These are phyloP conservation scores for Macadamia tetraphylla DNA, from an alignment of 164 flowering plant genomes.

Conservation along the genomic window DNA sequence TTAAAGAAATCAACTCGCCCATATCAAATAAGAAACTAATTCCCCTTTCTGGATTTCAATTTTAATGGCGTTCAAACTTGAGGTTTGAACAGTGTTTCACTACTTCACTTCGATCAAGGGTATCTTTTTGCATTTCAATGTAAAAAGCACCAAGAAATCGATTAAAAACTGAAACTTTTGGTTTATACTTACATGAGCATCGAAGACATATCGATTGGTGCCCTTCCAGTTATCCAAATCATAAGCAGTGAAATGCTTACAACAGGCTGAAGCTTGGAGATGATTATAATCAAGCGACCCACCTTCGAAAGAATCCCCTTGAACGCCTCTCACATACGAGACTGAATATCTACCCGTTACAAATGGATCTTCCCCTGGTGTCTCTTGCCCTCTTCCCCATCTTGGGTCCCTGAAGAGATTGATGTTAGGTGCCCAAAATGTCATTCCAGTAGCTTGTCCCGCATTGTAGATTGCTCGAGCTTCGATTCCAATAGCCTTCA, in stretches of 20 bases:
- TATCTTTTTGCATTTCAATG: too few species aligned
- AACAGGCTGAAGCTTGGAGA: slow-evolving; percentile 88
- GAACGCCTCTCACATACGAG: slow-evolving; percentile 77
- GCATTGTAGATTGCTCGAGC: slow-evolving; percentile 81
- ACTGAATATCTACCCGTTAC: slow-evolving; percentile 55
- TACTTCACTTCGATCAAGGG: too few species aligned
- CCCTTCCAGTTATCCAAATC: slow-evolving; percentile 84
- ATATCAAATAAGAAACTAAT: too few species aligned
- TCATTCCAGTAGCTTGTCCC: slow-evolving; percentile 88
- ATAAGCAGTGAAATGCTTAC: slow-evolving; percentile 93
- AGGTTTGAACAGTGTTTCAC: too few species aligned
- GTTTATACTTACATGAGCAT: slow-evolving; percentile 51
- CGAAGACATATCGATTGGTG: slow-evolving; percentile 45
- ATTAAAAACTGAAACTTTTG: not conserved
- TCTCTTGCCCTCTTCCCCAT: slow-evolving; percentile 99
- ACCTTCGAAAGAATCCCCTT: slow-evolving; percentile 66
- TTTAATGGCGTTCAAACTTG: too few species aligned
- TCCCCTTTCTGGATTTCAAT: too few species aligned
- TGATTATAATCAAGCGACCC: slow-evolving; percentile 24
- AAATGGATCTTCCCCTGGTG: slow-evolving; percentile 91
- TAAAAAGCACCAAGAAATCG: too few species aligned
- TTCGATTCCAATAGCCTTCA: slow-evolving; percentile 64
- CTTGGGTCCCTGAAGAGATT: slow-evolving; percentile 90
- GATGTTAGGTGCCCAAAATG: slow-evolving; percentile 96
- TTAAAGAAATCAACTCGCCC: too few species aligned